These are phyloP conservation scores for Fusarium heterosporum DNA, from an alignment of 2,329 filamentous ascomycete genomes.

Conservation along the genomic window DNA sequence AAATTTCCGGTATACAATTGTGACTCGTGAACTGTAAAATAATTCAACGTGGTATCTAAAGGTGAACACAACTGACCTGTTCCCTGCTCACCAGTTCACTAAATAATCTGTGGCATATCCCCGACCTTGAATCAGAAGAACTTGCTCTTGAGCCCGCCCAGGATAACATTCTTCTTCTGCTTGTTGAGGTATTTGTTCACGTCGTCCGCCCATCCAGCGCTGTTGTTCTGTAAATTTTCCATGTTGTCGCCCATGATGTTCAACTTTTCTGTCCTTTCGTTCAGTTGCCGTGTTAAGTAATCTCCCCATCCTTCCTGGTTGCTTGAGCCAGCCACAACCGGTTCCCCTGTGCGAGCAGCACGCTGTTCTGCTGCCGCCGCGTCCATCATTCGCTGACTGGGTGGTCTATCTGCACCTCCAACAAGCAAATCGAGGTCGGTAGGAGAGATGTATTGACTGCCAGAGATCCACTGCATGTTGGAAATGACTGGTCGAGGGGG, in stretches of 20 bases:
- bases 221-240: slow-evolving; percentile 83
- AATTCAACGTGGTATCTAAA: slow-evolving; percentile 27
- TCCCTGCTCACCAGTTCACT: not conserved
- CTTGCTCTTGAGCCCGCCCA: slow-evolving; percentile 75
- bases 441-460: slow-evolving; percentile 90
- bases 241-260: slow-evolving; percentile 86
- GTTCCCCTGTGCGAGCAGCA: slow-evolving; percentile 58
- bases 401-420: slow-evolving; percentile 86
- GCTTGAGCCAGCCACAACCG: slow-evolving; percentile 47
- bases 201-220: slow-evolving; percentile 85
- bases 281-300: slow-evolving; percentile 87
- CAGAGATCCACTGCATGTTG: slow-evolving; percentile 95
- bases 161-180: slow-evolving; percentile 87
- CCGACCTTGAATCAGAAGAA: slow-evolving; percentile 54
- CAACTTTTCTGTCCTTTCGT: slow-evolving; percentile 90
- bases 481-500: slow-evolving; percentile 92
- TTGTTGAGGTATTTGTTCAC: slow-evolving; percentile 86
- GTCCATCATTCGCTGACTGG: slow-evolving; percentile 87
- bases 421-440: slow-evolving; percentile 91
- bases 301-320: slow-evolving; percentile 75
- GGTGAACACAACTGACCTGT: slow-evolving; percentile 6
- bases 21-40: not conserved
- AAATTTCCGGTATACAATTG: not conserved
- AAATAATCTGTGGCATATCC: not conserved
- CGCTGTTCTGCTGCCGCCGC: slow-evolving; percentile 81